These are phyloP conservation scores for Colletotrichum tropicale DNA, from an alignment of 2,329 filamentous ascomycete species.

Conservation along the genomic window DNA sequence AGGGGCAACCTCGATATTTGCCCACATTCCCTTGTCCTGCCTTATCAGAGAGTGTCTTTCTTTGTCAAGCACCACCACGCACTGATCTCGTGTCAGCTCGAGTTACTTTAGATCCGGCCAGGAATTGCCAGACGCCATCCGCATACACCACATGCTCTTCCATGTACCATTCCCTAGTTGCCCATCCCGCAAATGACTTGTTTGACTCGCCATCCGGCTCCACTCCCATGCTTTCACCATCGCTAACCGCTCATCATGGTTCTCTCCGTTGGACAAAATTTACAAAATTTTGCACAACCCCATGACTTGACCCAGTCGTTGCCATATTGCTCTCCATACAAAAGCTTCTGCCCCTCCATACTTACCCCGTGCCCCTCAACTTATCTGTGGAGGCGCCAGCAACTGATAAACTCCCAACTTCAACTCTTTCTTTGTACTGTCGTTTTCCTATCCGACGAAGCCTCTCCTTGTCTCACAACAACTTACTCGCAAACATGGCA, in stretches of 20 bases:
- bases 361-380: constrained; percentile 16
- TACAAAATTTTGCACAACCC: constrained; percentile 17
- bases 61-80: not conserved
- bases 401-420: constrained; percentile 6
- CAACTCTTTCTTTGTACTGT: not conserved
- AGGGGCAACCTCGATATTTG: not conserved
- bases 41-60: not conserved
- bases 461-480: not conserved
- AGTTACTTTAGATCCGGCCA: not conserved
- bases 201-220: constrained; percentile 18
- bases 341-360: constrained; percentile 13
- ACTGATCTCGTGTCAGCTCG: constrained; percentile 7
- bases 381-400: constrained; percentile 3
- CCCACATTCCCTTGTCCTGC: constrained; percentile 8
- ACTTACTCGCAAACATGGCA: not conserved
- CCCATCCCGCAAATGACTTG: constrained; percentile 6
- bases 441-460: not conserved
- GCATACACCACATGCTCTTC: not conserved
- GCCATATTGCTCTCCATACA: constrained; percentile 11
- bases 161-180: not conserved
- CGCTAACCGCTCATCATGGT: constrained; percentile 4
- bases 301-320: constrained; percentile 10
- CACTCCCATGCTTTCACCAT: constrained; percentile 20
- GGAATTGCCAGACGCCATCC: not conserved
- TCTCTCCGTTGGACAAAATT: constrained; percentile 19